phyloP scores from a whole-genome alignment of 176 grass and related monocot species.

The Alopecurus myosuroides region DNA sequence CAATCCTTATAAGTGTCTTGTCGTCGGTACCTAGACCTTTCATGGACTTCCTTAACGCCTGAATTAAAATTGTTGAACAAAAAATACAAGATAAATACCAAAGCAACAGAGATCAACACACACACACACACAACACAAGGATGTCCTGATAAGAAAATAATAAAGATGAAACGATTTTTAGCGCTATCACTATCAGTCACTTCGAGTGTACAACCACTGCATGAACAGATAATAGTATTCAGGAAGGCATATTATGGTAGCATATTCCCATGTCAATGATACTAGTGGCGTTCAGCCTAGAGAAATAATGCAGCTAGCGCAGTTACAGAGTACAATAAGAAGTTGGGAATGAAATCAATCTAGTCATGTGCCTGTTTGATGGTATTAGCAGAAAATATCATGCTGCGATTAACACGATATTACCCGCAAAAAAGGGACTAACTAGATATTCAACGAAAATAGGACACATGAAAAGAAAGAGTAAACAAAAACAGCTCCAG shows the following conservation, averaged over 20 bases:
- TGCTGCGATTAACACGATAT: background rate
- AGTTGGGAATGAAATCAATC: background rate
- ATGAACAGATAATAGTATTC: background rate
- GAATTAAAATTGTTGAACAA: slow-evolving; percentile 12
- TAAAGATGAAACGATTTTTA: background rate
- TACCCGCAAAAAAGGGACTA: background rate
- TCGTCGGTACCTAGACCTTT: slow-evolving; percentile 90
- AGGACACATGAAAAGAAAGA: background rate
- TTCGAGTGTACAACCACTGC: background rate
- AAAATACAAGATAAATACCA: background rate
- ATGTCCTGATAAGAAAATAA: slow-evolving; percentile 1
- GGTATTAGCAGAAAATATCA: background rate
- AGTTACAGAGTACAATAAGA: background rate
- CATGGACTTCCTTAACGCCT: slow-evolving; percentile 91
- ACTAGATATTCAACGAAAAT: background rate
- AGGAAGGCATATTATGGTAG: background rate
- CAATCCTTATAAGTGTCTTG: slow-evolving; percentile 66
- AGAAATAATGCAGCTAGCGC: background rate
- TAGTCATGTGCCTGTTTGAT: background rate
- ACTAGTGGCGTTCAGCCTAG: background rate
- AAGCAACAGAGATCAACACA: background rate
- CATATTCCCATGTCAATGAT: background rate
- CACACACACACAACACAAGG: background rate
- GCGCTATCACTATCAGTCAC: background rate
- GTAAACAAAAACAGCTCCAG: background rate